Percentiles rank a stretch among this genome's conserved stretches.
Evolutionary conservation across 2,329 filamentous ascomycete genomes (phyloP).

Genomic region (Zymoseptoria passerinii): DNA sequence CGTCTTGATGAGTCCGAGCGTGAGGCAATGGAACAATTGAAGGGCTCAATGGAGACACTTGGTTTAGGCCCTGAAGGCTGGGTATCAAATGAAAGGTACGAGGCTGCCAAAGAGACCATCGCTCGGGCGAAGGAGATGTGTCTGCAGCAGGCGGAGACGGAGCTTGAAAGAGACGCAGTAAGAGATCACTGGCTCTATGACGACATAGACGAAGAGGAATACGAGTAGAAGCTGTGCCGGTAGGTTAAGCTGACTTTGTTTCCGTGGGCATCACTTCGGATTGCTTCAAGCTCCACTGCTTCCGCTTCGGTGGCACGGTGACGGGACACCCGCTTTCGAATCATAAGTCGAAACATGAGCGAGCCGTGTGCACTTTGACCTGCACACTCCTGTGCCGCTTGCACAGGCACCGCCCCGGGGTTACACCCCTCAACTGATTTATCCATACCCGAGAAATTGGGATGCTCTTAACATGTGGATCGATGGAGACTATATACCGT

Average conservation of each 20-base stretch:
- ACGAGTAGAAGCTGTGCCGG: slow-evolving; percentile 22
- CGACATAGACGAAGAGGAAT: slow-evolving; percentile 27
- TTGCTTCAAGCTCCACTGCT: not conserved
- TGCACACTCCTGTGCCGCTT: too few relatives aligned
- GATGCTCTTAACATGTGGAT: too few relatives aligned
- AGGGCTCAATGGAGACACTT: slow-evolving; percentile 8
- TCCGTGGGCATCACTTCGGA: not conserved
- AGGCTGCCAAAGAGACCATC: slow-evolving; percentile 12
- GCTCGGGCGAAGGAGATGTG: slow-evolving; percentile 22
- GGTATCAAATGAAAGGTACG: slow-evolving; percentile 15
- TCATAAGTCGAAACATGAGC: too few relatives aligned
- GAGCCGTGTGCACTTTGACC: too few relatives aligned
- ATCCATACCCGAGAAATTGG: too few relatives aligned
- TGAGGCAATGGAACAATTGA: slow-evolving; percentile 19
- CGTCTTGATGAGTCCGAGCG: slow-evolving; percentile 16
- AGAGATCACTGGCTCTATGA: slow-evolving; percentile 20
- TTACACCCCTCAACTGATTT: too few relatives aligned
- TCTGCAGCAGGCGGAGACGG: slow-evolving; percentile 14
- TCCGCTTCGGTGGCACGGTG: not conserved
- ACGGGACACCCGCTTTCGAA: too few relatives aligned
- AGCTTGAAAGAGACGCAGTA: slow-evolving; percentile 9
- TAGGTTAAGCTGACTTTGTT: not conserved
- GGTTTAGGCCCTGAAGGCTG: slow-evolving; percentile 18
- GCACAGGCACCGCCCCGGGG: too few relatives aligned
- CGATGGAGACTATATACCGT: too few relatives aligned